phyloP scores from a whole-genome alignment of 768 basidiomycete species.

The Podaxis sp. region DNA sequence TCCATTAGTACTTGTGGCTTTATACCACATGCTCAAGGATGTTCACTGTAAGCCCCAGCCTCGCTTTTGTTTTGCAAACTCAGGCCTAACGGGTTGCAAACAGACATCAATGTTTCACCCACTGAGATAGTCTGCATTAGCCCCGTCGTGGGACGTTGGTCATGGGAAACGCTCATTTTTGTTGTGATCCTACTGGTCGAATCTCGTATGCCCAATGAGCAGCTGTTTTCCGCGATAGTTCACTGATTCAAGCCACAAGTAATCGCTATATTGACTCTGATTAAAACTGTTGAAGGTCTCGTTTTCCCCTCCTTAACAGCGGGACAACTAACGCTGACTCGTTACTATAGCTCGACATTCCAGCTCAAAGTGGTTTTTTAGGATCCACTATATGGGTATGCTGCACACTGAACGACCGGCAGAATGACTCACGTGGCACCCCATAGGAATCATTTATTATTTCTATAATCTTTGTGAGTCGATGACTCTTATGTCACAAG shows the following conservation, averaged over 20 bases:
- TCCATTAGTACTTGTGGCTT: neutral
- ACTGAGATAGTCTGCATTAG: conserved; percentile 1
- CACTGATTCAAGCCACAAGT: neutral
- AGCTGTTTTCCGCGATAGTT: neutral
- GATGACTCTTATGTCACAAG: no score
- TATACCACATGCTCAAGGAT: neutral
- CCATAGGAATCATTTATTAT: conserved; percentile 6
- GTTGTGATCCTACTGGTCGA: neutral
- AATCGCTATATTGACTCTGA: neutral
- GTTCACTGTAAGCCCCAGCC: neutral
- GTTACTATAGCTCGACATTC: neutral
- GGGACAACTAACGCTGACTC: neutral
- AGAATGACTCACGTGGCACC: neutral
- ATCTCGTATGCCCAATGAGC: neutral
- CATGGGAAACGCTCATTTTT: conserved; percentile 4
- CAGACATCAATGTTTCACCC: conserved; percentile 1
- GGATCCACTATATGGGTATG: conserved; percentile 7
- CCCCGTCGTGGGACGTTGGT: neutral
- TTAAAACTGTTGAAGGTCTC: conserved; percentile 9
- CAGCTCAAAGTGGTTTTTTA: conserved; percentile 1
- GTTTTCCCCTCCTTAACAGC: no score
- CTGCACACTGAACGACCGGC: neutral
- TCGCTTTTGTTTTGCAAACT: neutral
- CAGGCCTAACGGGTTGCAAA: neutral
- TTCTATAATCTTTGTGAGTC: neutral